A percentile compares a stretch with the other conserved stretches of the same genome.
Evolutionary conservation across 352 stramenopile genomes (phyloP).

Genomic region (Phytophthora palmivora): DNA sequence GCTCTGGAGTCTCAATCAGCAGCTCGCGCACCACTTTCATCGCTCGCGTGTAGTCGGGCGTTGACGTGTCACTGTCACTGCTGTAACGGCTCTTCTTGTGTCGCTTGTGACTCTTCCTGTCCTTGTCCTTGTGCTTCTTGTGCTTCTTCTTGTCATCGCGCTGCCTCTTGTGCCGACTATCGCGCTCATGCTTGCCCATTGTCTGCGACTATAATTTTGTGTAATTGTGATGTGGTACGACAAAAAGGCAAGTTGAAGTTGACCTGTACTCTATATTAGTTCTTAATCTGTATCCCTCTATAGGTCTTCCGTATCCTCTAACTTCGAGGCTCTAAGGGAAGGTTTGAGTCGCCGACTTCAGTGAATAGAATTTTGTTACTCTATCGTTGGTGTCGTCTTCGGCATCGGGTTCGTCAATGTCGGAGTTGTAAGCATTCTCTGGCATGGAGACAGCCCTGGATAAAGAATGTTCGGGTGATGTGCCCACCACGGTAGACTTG

Average conservation of each 20-base stretch:
- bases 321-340: constrained; percentile 6
- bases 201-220: constrained; percentile 13
- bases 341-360: constrained; percentile 12
- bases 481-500: constrained; percentile 4
- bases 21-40: constrained; percentile 59
- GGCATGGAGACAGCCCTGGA: constrained; percentile 17
- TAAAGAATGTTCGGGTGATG: constrained; percentile 1
- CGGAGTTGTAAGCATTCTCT: constrained; percentile 9
- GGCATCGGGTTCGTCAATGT: constrained; percentile 16
- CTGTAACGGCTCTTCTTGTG: constrained; percentile 23
- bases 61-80: constrained; percentile 15
- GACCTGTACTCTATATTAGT: constrained; percentile 1
- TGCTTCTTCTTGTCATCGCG: constrained; percentile 45
- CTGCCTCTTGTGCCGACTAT: constrained; percentile 38
- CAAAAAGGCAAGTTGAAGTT: constrained; percentile 28
- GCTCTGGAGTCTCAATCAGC: constrained; percentile 69
- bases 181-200: constrained; percentile 44
- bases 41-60: constrained; percentile 42
- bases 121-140: constrained; percentile 43
- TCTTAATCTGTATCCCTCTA: not conserved
- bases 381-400: constrained; percentile 22
- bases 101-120: constrained; percentile 28
- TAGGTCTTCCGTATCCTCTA: too few relatives aligned
- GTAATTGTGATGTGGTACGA: constrained; percentile 21
- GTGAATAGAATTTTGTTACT: not conserved